Conservation (phyloP, 768 basidiomycete species). For the Lentinus tigrinus region DNA sequence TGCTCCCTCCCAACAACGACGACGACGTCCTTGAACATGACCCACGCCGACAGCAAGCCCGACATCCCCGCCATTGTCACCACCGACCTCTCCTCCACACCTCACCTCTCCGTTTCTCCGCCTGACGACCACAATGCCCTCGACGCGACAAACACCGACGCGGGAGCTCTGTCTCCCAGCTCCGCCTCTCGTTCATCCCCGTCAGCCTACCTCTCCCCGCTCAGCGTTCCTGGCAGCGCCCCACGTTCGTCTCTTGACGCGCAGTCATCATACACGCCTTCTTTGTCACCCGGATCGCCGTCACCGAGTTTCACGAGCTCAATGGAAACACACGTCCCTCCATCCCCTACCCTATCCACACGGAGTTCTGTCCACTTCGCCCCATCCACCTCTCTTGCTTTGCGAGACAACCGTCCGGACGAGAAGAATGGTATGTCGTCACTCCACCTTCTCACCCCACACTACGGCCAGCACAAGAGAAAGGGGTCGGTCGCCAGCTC, state of each 20-base stretch:
- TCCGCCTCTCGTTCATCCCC: neutral
- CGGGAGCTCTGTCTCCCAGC: neutral
- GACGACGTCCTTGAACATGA: conserved; percentile 3
- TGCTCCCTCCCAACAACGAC: neutral
- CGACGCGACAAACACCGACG: conserved; percentile 3
- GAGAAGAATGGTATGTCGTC: conserved; percentile 51
- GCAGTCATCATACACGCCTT: conserved; percentile 11
- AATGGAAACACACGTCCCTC: conserved; percentile 49
- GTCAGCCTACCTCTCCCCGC: conserved; percentile 8
- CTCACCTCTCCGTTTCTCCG: conserved; percentile 4
- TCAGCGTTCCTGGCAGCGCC: conserved; percentile 15
- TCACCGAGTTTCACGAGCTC: conserved; percentile 38
- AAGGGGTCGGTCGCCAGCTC: conserved; percentile 59
- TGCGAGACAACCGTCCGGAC: conserved; percentile 72
- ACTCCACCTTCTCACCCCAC: conserved; percentile 46
- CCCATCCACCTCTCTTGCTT: conserved; percentile 42
- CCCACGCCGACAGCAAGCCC: conserved; percentile 6
- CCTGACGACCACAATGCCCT: conserved; percentile 9
- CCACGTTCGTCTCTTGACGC: conserved; percentile 22
- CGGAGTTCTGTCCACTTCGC: conserved; percentile 53
- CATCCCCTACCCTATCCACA: conserved; percentile 75
- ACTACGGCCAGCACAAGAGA: conserved; percentile 43
- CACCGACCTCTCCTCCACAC: conserved; percentile 24
- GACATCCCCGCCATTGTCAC: conserved; percentile 22
- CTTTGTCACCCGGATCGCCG: conserved; percentile 16